A percentile compares a stretch with the other conserved stretches of the same genome.
Conservation (phyloP, 1,139 yeast species). For the Blastobotrys persicus region DNA sequence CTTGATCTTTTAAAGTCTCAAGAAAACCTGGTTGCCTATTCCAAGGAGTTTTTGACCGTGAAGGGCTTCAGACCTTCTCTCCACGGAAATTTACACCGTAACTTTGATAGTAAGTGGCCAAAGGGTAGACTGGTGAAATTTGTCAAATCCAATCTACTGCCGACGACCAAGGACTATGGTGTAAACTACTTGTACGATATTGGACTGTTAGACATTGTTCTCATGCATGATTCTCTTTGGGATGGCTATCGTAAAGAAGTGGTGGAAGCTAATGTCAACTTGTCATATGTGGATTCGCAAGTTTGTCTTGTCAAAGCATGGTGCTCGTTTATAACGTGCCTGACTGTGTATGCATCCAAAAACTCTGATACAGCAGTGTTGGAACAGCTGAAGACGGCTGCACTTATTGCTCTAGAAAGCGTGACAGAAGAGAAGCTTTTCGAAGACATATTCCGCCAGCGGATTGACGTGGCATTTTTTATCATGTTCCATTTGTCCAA, state of each 20-base stretch:
- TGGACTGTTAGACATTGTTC: conserved; percentile 58
- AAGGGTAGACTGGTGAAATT: conserved; percentile 52
- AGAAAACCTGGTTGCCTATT: conserved; percentile 23
- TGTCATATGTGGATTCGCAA: conserved; percentile 67
- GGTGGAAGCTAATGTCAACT: conserved; percentile 57
- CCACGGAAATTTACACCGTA: conserved; percentile 45
- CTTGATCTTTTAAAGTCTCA: conserved; percentile 5
- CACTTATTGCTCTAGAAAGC: conserved; percentile 50
- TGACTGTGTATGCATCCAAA: conserved; percentile 44
- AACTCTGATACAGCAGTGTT: conserved; percentile 37
- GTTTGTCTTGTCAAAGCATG: conserved; percentile 67
- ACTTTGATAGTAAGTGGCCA: conserved; percentile 53
- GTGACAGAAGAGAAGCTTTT: conserved; percentile 53
- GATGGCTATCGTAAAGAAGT: conserved; percentile 51
- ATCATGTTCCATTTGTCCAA: conserved; percentile 50
- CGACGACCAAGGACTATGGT: conserved; percentile 50
- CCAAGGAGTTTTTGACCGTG: conserved; percentile 39
- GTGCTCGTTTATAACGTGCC: conserved; percentile 73
- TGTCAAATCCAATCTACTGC: conserved; percentile 21
- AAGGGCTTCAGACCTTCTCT: conserved; percentile 46
- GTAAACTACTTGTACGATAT: conserved; percentile 58
- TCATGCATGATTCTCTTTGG: conserved; percentile 53
- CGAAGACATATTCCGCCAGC: conserved; percentile 53
- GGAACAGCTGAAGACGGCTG: conserved; percentile 36
- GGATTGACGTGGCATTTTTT: conserved; percentile 70